Percentiles rank a stretch among this genome's conserved stretches.
phyloP scores from a whole-genome alignment of 768 basidiomycete species.

The Pleurotus giganteus region DNA sequence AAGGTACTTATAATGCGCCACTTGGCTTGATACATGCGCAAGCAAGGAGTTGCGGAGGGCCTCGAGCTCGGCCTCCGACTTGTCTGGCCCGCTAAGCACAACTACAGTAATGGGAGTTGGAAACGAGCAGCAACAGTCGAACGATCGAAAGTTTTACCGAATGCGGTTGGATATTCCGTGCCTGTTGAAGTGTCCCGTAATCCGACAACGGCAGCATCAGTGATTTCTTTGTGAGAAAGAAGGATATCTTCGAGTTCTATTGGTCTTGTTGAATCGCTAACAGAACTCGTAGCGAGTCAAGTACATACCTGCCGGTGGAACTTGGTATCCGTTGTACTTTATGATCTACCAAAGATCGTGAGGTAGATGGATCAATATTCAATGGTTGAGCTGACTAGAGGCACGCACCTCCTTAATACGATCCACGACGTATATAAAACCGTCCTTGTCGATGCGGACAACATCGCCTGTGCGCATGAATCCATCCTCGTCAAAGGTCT shows the following conservation, averaged over 20 bases:
- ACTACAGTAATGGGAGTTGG: too few relatives aligned
- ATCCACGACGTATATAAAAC: slow-evolving; percentile 68
- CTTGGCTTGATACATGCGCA: background rate
- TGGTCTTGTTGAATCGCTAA: too few relatives aligned
- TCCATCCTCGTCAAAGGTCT: slow-evolving; percentile 11
- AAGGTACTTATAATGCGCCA: background rate
- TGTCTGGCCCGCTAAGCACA: background rate
- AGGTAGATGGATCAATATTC: background rate
- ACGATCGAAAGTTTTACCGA: background rate
- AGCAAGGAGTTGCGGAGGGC: background rate
- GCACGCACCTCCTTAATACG: slow-evolving; percentile 65
- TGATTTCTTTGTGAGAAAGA: background rate
- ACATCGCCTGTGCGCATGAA: slow-evolving; percentile 63
- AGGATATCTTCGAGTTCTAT: slow-evolving; percentile 8
- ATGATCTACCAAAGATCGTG: too few relatives aligned
- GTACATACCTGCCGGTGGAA: background rate
- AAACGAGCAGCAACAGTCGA: background rate
- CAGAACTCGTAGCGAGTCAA: background rate
- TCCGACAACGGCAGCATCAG: slow-evolving; percentile 9
- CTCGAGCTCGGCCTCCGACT: background rate
- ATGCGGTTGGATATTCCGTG: slow-evolving; percentile 6
- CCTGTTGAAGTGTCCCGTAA: background rate
- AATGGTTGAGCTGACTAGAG: background rate
- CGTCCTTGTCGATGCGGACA: slow-evolving; percentile 55
- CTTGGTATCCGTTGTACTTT: slow-evolving; percentile 9